Evolutionary conservation across 1,284 basidiomycete genomes (phyloP).

Genomic region (Rhodotorula sp.): DNA sequence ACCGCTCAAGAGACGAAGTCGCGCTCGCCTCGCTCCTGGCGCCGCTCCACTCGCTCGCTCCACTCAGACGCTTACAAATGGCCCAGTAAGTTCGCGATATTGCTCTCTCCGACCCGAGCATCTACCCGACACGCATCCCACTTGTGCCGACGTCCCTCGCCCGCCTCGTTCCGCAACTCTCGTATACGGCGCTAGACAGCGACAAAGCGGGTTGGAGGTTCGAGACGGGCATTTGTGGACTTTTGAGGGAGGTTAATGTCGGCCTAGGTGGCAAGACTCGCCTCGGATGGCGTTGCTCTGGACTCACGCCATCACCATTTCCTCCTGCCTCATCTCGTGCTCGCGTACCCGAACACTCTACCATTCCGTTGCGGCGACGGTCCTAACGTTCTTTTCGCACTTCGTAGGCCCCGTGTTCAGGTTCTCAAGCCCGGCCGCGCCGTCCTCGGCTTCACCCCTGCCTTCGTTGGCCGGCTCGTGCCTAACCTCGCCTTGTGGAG

Average conservation of each 20-base stretch:
- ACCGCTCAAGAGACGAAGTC: too few relatives aligned
- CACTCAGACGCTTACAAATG: not conserved
- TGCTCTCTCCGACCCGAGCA: not conserved
- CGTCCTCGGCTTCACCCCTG: conserved; percentile 24
- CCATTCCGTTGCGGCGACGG: too few relatives aligned
- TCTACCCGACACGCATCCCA: too few relatives aligned
- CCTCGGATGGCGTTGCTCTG: not conserved
- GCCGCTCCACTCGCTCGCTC: too few relatives aligned
- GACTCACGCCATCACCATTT: not conserved
- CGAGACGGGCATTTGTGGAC: not conserved
- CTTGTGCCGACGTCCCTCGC: too few relatives aligned
- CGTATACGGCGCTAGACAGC: too few relatives aligned
- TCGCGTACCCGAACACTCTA: too few relatives aligned
- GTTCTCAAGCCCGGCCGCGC: conserved; percentile 19
- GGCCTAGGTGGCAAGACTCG: too few relatives aligned
- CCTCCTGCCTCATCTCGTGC: not conserved
- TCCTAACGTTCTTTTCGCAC: not conserved
- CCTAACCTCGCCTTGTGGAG: conserved; percentile 36
- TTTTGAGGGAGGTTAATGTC: not conserved
- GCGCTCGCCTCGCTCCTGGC: too few relatives aligned
- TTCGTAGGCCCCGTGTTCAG: conserved; percentile 26
- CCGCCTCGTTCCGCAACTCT: too few relatives aligned
- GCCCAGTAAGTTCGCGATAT: not conserved
- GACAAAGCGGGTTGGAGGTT: not conserved
- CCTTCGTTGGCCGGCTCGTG: conserved; percentile 8